A percentile compares a stretch with the other conserved stretches of the same genome.
Evolutionary conservation across 768 basidiomycete genomes (phyloP).

Genomic region (Lentinus tigrinus): DNA sequence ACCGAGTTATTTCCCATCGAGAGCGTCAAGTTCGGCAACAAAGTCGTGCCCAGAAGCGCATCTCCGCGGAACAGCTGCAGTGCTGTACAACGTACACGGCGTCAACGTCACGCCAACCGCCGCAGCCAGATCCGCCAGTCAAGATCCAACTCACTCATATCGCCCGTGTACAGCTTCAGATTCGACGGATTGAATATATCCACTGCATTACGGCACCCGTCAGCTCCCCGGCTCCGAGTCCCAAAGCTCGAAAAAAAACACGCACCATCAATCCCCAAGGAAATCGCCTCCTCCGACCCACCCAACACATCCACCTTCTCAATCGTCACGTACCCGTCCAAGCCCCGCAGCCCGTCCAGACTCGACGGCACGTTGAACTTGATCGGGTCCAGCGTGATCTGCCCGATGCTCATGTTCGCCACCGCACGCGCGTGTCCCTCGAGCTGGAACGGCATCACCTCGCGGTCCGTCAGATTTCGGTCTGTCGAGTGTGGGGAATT

Average conservation of each 20-base stretch:
- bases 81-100: conserved; percentile 32
- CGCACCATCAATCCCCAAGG: conserved; percentile 57
- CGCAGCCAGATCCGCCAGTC: not conserved
- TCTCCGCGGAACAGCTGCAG: conserved; percentile 56
- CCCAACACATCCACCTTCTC: conserved; percentile 63
- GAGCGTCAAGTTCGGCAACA: conserved; percentile 60
- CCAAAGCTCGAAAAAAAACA: not conserved
- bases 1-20: conserved; percentile 61
- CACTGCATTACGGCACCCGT: conserved; percentile 37
- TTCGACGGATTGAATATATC: conserved; percentile 66
- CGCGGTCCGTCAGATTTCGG: conserved; percentile 50
- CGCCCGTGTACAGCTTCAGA: conserved; percentile 58
- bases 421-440: conserved; percentile 59
- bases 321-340: conserved; percentile 56
- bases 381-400: conserved; percentile 69
- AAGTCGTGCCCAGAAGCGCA: conserved; percentile 54
- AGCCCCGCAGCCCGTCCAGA: conserved; percentile 58
- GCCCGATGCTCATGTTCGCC: conserved; percentile 60
- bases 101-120: no score
- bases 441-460: conserved; percentile 51
- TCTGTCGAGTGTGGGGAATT: conserved; percentile 47
- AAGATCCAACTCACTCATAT: conserved; percentile 50
- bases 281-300: conserved; percentile 57
- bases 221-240: not conserved
- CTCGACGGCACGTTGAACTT: conserved; percentile 67